Evolutionary conservation across 495 filamentous ascomycete genomes (phyloP).

Genomic region (Viridothelium virens): DNA sequence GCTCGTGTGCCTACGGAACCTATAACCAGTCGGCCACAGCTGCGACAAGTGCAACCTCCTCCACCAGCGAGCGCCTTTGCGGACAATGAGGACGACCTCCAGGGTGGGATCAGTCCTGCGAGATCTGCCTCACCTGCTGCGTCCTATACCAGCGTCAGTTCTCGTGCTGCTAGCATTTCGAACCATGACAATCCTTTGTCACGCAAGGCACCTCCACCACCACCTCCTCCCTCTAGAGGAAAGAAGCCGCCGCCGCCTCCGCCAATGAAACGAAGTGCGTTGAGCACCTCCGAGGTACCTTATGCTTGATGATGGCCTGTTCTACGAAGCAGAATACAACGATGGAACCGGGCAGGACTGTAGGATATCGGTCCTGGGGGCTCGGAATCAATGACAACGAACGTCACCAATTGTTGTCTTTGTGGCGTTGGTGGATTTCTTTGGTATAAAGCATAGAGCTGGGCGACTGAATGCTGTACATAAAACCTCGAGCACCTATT

Average conservation of each 20-base stretch:
- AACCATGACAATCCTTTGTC: conserved; percentile 36
- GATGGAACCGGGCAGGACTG: background rate
- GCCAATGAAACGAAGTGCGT: conserved; percentile 32
- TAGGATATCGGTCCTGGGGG: background rate
- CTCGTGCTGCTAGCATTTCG: conserved; percentile 48
- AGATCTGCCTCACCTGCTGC: conserved; percentile 55
- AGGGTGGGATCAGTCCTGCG: conserved; percentile 49
- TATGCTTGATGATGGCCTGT: background rate
- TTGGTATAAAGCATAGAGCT: background rate
- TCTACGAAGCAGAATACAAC: background rate
- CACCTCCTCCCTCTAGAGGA: conserved; percentile 69
- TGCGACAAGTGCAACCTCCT: conserved; percentile 38
- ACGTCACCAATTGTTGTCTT: background rate
- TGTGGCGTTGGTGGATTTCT: background rate
- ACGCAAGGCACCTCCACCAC: conserved; percentile 66
- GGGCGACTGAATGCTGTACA: background rate
- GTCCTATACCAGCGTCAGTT: conserved; percentile 52
- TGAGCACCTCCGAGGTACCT: conserved; percentile 27
- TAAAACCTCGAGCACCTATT: background rate
- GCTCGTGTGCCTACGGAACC: conserved; percentile 54
- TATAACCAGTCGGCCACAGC: conserved; percentile 35
- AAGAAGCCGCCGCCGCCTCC: conserved; percentile 69
- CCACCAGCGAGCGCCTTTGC: conserved; percentile 41
- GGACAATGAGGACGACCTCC: conserved; percentile 55
- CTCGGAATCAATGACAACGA: background rate